Evolutionary conservation across 75 land plant genomes (phyloP).

Genomic region (Cunninghamia lanceolata): DNA sequence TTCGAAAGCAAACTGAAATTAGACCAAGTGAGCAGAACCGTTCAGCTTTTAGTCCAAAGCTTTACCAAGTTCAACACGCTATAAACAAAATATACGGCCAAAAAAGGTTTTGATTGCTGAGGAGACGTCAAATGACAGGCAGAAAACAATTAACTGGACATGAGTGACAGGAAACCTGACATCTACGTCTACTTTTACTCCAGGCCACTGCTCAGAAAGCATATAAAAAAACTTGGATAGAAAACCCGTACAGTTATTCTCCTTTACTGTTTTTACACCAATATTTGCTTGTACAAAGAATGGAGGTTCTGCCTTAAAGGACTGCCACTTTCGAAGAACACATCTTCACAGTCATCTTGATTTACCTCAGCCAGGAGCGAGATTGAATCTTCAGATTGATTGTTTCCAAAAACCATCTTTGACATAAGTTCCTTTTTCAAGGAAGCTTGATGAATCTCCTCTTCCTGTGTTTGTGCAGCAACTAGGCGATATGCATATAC

Average conservation of each 20-base stretch:
- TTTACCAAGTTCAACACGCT: background rate
- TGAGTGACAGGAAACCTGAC: background rate
- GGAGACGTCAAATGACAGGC: background rate
- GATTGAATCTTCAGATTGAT: constrained; percentile 16
- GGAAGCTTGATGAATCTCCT: constrained; percentile 58
- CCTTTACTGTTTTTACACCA: background rate
- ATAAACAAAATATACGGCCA: background rate
- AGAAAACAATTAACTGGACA: background rate
- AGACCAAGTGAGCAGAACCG: background rate
- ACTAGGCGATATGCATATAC: constrained; percentile 73
- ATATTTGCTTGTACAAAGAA: background rate
- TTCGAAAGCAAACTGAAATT: background rate
- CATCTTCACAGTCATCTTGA: constrained; percentile 33
- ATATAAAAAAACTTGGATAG: background rate
- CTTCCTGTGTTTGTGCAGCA: constrained; percentile 71
- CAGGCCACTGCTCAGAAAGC: background rate
- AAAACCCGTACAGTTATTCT: background rate
- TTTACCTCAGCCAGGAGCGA: constrained; percentile 39
- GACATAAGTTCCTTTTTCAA: constrained; percentile 76
- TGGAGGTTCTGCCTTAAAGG: background rate
- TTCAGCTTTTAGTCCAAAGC: background rate
- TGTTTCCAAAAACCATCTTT: constrained; percentile 68
- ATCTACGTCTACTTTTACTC: background rate
- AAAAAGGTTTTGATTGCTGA: background rate
- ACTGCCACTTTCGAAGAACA: constrained; percentile 39